Evolutionary conservation across 257 asterid species (phyloP).

Genomic region (Anisodus acutangulus): DNA sequence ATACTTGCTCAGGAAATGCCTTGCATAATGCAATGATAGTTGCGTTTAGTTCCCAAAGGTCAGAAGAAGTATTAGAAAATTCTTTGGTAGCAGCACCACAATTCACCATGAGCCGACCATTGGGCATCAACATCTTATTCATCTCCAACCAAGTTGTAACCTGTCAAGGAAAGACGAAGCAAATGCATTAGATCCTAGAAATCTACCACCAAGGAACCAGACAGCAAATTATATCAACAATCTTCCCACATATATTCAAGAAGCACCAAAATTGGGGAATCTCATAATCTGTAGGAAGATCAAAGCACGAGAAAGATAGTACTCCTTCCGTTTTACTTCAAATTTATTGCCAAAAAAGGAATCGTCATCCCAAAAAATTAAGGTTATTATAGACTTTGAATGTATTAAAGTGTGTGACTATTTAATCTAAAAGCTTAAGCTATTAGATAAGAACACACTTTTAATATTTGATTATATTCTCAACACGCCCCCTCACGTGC

Average conservation of each 20-base stretch:
- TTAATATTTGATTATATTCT: too few relatives aligned
- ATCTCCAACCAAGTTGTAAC: constrained; percentile 71
- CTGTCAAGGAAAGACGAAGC: constrained; percentile 40
- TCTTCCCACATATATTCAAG: not conserved
- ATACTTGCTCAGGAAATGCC: constrained; percentile 78
- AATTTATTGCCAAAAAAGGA: not conserved
- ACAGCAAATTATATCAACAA: not conserved
- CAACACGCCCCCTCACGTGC: too few relatives aligned
- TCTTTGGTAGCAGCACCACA: constrained; percentile 61
- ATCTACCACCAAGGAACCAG: constrained; percentile 18
- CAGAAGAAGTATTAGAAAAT: constrained; percentile 19
- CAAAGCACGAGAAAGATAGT: not conserved
- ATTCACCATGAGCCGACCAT: constrained; percentile 85
- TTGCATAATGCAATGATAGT: constrained; percentile 62
- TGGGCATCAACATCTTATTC: constrained; percentile 59
- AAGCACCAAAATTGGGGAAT: constrained; percentile 21
- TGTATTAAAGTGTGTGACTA: too few relatives aligned
- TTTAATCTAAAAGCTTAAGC: too few relatives aligned
- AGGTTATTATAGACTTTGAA: not conserved
- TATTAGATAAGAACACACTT: too few relatives aligned
- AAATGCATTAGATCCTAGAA: constrained; percentile 27
- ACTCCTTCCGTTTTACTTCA: constrained; percentile 1
- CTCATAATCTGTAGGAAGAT: constrained; percentile 6
- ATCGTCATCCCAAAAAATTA: not conserved
- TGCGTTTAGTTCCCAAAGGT: constrained; percentile 50